phyloP scores from a whole-genome alignment of 73 alveolate species.

The Paramecium primaurelia region DNA sequence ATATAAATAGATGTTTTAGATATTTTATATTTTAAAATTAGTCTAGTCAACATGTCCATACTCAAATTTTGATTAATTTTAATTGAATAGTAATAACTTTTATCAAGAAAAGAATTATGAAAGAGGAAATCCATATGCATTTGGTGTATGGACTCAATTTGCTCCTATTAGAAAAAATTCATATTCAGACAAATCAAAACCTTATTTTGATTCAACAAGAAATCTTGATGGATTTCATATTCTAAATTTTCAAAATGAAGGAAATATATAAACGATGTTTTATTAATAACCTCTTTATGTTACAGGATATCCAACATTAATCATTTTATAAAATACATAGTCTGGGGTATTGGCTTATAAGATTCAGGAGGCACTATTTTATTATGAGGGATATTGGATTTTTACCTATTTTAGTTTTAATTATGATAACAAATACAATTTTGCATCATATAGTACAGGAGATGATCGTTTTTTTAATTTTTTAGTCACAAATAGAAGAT shows the following conservation, averaged over 20 bases:
- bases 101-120: background rate
- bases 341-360: background rate
- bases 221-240: background rate
- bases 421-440: background rate
- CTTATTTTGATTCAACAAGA: background rate
- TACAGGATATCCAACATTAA: background rate
- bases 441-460: background rate
- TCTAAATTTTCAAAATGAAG: background rate
- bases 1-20: background rate
- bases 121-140: background rate
- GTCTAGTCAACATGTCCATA: background rate
- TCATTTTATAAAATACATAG: background rate
- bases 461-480: background rate
- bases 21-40: background rate
- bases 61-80: background rate
- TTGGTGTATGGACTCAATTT: background rate
- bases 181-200: background rate
- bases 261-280: background rate
- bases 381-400: background rate
- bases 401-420: background rate
- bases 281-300: background rate
- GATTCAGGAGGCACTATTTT: background rate
- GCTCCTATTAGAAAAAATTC: background rate
- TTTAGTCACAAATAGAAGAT: background rate
- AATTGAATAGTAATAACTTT: background rate